Base-by-base conservation (phyloP, 345 rosid species). In the Populus davidiana region DNA sequence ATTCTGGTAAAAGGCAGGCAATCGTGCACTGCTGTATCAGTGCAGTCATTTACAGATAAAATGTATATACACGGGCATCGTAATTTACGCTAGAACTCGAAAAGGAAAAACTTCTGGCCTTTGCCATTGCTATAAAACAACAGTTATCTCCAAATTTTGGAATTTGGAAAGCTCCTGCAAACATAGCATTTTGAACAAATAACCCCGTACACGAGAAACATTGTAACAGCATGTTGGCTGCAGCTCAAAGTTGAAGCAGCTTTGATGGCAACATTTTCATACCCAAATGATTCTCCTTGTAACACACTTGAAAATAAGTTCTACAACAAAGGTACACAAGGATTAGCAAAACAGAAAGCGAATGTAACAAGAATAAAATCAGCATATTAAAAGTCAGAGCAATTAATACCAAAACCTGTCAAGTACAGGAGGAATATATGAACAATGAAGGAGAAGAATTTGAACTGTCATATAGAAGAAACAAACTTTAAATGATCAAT, bases 291-390 rank as follows among this genome's bases (percentile, higher is more conserved):
- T 44, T 73, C 71, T 38, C 63, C 71, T 76, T 67, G 7, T 56
- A 41, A 65, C 80, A 66, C 75, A 41, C 77, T 54, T 66, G 73
- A 69, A 79, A 23, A 18, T 21, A 56, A 52, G 65, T 16, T 69
- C 86, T 86, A 82, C 84, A 83, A 81, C 33, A 27, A 70, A 54
- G 52, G 38, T 61, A 62, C 54, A 21, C 17, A 61, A 10, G 63
- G 6, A 63, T 78, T 52, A 71, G 59, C 13, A 43, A 71, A 62
- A 35, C 31, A 33, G 27, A 27, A 52, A 52, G 78, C 25, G 5
- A 47, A 33, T 17, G 13, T 10, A n/a, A 10, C 23, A 38, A 20
- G 49, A 18, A 18, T 59, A 18, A 49, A 25, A 47, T 43, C 59
- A 43, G 20, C 6, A 13, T n/a, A 59, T 59, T 9, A 59, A 4